Base-by-base conservation (phyloP, 441 rosid genomes). In the Pelargonium fulgidum region DNA sequence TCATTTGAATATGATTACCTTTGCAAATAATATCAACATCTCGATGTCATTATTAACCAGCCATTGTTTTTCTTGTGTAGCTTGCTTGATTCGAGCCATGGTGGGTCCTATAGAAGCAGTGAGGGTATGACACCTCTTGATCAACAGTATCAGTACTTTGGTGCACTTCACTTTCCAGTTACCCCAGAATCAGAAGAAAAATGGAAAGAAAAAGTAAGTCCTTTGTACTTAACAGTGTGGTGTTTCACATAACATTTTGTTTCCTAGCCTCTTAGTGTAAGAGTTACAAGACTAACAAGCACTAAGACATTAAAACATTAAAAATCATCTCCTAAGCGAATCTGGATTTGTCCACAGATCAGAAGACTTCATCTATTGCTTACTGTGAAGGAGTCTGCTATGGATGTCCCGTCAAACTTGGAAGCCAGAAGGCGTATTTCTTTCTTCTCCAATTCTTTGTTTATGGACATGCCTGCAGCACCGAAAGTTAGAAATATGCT, bases 401-500 rank as follows among this genome's bases (percentile, higher is more conserved):
- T 92, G 99, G 99, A 96, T 81, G 99, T 96, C 13, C 99, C 99
- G 47, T 88, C 99, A 67, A 96, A 96, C 85, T 76, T 96, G 68
- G 99, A 96, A 83, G 99, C 99, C 67, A 82, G 97, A 81, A 89
- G 99, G 80, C 89, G 98, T 24, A 91, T 96, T 33, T 91, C 99
- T 77, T 96, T 89, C 86, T 96, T 96, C 81, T 92, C 99, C 62
- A 95, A 95, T 85, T 95, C 98, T 4, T 81, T 95, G 81, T 92
- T 92, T 78, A 95, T 96, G 98, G 94, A 84, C 68, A 96, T 96
- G 99, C 99, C 99, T 68, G 13, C 26, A 41, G 96, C 99, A 33
- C 99, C 99, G 66, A 92, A 93, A 96, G 99, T 96, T 80, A 98
- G 98, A 85, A 90, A 96, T 66, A 96, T 96, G 99, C 94, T 96